A percentile compares a stretch with the other conserved stretches of the same genome.
phyloP scores from a whole-genome alignment of 345 rosid species.

The Pistacia vera region DNA sequence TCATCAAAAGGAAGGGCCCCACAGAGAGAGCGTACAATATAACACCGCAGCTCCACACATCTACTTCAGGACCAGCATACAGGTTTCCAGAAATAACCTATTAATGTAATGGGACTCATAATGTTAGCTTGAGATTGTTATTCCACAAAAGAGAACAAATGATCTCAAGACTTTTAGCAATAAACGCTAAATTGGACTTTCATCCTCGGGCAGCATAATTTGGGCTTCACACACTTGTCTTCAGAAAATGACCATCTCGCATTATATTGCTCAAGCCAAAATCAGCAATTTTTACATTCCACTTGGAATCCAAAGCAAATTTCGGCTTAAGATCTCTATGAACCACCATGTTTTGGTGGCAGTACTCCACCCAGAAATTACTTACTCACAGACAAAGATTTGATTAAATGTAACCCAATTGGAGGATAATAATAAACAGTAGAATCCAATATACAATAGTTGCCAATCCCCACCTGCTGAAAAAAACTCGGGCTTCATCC shows the following conservation, averaged over 20 bases:
- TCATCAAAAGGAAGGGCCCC: slow-evolving; percentile 97
- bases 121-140: slow-evolving; percentile 10
- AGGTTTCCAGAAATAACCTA: slow-evolving; percentile 87
- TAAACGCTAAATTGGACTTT: slow-evolving; percentile 8
- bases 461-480: slow-evolving; percentile 70
- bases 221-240: slow-evolving; percentile 98
- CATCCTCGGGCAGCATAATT: slow-evolving; percentile 96
- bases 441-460: slow-evolving; percentile 1
- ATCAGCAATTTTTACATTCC: slow-evolving; percentile 95
- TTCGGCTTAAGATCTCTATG: slow-evolving; percentile 98
- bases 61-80: slow-evolving; percentile 97
- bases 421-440: not conserved
- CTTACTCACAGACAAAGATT: slow-evolving; percentile 48
- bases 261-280: slow-evolving; percentile 95
- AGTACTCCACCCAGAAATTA: slow-evolving; percentile 92
- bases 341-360: slow-evolving; percentile 92
- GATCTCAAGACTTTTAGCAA: not conserved
- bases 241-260: slow-evolving; percentile 94
- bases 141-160: not conserved
- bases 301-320: slow-evolving; percentile 89
- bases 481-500: slow-evolving; percentile 94
- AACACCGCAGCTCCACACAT: slow-evolving; percentile 99
- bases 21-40: slow-evolving; percentile 92
- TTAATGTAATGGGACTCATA: slow-evolving; percentile 6
- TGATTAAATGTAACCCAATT: not conserved